Evolutionary conservation across 805 yeast genomes (phyloP).

Genomic region (Kazachstania taianensis): DNA sequence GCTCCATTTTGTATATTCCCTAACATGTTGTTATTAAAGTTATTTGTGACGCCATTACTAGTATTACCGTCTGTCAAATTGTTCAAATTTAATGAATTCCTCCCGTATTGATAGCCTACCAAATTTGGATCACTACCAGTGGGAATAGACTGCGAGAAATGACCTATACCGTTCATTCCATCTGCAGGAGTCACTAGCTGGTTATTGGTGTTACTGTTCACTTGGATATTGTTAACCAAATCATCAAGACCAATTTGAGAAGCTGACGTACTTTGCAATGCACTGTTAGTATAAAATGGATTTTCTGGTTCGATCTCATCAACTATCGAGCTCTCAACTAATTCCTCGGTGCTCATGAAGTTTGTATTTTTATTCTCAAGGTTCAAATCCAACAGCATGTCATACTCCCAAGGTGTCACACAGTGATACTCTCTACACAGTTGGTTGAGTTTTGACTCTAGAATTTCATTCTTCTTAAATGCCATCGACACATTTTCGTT

Average conservation of each 20-base stretch:
- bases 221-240: too few relatives aligned
- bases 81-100: too few relatives aligned
- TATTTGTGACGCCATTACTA: too few relatives aligned
- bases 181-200: too few relatives aligned
- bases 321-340: slow-evolving; percentile 49
- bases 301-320: slow-evolving; percentile 32
- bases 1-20: too few relatives aligned
- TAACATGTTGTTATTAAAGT: too few relatives aligned
- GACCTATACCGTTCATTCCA: too few relatives aligned
- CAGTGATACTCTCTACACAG: slow-evolving; percentile 42
- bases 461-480: slow-evolving; percentile 28
- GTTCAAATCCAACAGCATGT: slow-evolving; percentile 41
- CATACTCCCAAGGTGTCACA: slow-evolving; percentile 47
- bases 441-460: slow-evolving; percentile 34
- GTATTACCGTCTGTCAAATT: too few relatives aligned
- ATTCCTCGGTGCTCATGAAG: slow-evolving; percentile 50
- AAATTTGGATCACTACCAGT: too few relatives aligned
- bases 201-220: too few relatives aligned
- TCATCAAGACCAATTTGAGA: slow-evolving; percentile 10
- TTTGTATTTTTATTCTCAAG: slow-evolving; percentile 34
- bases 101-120: too few relatives aligned
- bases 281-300: slow-evolving; percentile 1
- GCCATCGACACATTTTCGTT: slow-evolving; percentile 27
- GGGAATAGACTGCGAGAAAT: too few relatives aligned
- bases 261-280: not conserved